A percentile compares a stretch with the other conserved stretches of the same genome.
Evolutionary conservation across 306 rosid species (phyloP).

Genomic region (Vicia faba): DNA sequence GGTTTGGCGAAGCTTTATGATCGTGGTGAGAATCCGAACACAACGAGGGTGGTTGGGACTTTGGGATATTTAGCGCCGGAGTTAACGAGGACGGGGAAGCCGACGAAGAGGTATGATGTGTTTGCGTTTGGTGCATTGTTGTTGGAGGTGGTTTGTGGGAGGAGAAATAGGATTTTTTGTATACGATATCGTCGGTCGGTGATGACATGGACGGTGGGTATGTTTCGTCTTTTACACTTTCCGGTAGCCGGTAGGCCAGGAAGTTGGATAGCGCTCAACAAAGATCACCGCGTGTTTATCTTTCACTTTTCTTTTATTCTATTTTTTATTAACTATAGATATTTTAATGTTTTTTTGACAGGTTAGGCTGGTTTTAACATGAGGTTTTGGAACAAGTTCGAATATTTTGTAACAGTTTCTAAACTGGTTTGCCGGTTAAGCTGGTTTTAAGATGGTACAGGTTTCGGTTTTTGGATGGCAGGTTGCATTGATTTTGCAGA

Average conservation of each 20-base stretch:
- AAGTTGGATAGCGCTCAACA: too few species aligned
- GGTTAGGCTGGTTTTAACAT: too few species aligned
- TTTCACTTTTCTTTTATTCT: too few species aligned
- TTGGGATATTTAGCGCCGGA: slow-evolving; percentile 68
- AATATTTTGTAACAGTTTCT: too few species aligned
- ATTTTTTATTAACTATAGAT: too few species aligned
- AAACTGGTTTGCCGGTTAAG: too few species aligned
- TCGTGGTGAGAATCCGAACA: slow-evolving; percentile 55
- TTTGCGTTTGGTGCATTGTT: slow-evolving; percentile 63
- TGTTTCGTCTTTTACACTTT: slow-evolving; percentile 34
- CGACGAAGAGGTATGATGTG: slow-evolving; percentile 54
- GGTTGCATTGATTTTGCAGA: too few species aligned
- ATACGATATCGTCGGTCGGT: slow-evolving; percentile 40
- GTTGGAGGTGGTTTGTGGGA: slow-evolving; percentile 64
- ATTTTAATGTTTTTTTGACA: too few species aligned
- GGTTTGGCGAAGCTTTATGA: slow-evolving; percentile 63
- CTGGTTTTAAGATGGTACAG: too few species aligned
- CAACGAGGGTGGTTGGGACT: slow-evolving; percentile 67
- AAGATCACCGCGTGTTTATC: too few species aligned
- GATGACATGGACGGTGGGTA: slow-evolving; percentile 47
- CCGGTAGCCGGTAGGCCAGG: slow-evolving; percentile 18
- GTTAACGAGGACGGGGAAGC: slow-evolving; percentile 61
- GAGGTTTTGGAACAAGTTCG: too few species aligned
- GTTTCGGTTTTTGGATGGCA: too few species aligned
- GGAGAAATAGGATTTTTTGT: slow-evolving; percentile 41